Evolutionary conservation across 2,329 filamentous ascomycete genomes (phyloP), one percentile per base, ranked within the genome.

Genomic region (Botryotinia narcissicola): DNA sequence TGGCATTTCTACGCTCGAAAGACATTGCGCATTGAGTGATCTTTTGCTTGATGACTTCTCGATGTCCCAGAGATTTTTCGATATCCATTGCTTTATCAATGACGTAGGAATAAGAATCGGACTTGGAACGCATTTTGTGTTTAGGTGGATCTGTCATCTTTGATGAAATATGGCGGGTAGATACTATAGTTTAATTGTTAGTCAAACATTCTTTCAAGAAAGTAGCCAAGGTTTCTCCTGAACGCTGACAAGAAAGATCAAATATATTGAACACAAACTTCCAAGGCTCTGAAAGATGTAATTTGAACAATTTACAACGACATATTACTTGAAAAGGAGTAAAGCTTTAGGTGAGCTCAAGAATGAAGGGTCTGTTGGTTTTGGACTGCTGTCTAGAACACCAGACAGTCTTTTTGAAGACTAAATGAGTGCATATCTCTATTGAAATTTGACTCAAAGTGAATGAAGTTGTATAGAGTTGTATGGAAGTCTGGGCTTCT

Each of bases 371-470:
- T 14, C 16, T 57, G 4, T 57, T 1, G 7, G 14, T 9, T 16
- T 29, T 32, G 3, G n/a, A 57, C n/a, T 29, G 14, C 51, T 29
- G 16, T 16, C 14, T 57, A 32, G n/a, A 29, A 1, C 18, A 32
- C 14, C 7, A 29, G n/a, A 57, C 5, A 8, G 0, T 9, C 6
- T 4, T 18, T 42, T 18, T 10, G 18, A 18, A 25, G 1, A 22
- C 0, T 3, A 10, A 10, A 22, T 10, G 4, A 6, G 3, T 4
- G 2, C 18, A 57, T 42, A 57, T 18, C n/a, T 29, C 57, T 32
- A 18, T 32, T 25, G 16, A 4, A 42, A 44, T 32, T 16, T 3
- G 40, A 57, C 25, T 68, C 4, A 57, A n/a, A 57, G 16, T 20
- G 1, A 6, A 25, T 32, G 25, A 9, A 22, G 14, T 18, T 57